Conservation (phyloP, 495 filamentous ascomycete genomes). For the Aspergillus haitiensis region DNA sequence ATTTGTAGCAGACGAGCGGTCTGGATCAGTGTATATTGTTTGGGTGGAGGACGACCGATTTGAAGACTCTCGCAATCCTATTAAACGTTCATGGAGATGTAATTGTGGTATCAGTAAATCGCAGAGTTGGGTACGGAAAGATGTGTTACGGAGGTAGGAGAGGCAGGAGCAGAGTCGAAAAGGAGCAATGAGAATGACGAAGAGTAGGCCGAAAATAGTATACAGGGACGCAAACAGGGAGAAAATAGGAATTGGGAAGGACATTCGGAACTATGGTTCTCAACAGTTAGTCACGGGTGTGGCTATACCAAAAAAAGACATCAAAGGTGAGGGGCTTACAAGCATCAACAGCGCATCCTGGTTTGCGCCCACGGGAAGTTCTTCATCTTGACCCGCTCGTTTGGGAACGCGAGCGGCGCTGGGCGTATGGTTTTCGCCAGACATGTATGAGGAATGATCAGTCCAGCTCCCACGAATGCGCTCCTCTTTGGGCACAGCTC, state of each 20-base stretch:
- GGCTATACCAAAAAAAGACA: not conserved
- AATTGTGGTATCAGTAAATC: conserved; percentile 45
- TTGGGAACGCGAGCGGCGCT: conserved; percentile 34
- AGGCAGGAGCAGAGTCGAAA: conserved; percentile 45
- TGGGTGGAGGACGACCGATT: conserved; percentile 37
- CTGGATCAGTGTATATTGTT: conserved; percentile 33
- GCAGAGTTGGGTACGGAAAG: conserved; percentile 41
- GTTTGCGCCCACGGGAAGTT: conserved; percentile 27
- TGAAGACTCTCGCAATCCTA: conserved; percentile 32
- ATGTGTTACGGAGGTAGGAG: conserved; percentile 38
- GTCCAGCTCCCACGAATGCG: conserved; percentile 38
- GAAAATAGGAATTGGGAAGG: conserved; percentile 48
- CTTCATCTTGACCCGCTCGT: conserved; percentile 30
- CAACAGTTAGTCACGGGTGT: conserved; percentile 20
- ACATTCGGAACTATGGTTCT: conserved; percentile 48
- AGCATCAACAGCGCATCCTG: conserved; percentile 45
- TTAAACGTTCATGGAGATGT: conserved; percentile 45
- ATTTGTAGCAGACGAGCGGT: conserved; percentile 24
- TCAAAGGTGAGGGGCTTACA: conserved; percentile 24
- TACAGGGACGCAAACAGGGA: conserved; percentile 44
- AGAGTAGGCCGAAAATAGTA: conserved; percentile 43
- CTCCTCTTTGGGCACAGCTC: conserved; percentile 36
- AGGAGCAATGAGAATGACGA: conserved; percentile 44
- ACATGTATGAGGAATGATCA: conserved; percentile 45
- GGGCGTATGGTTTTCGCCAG: conserved; percentile 33